phyloP scores from a whole-genome alignment of 1,284 basidiomycete species.

The Leccinum pallidistipes region DNA sequence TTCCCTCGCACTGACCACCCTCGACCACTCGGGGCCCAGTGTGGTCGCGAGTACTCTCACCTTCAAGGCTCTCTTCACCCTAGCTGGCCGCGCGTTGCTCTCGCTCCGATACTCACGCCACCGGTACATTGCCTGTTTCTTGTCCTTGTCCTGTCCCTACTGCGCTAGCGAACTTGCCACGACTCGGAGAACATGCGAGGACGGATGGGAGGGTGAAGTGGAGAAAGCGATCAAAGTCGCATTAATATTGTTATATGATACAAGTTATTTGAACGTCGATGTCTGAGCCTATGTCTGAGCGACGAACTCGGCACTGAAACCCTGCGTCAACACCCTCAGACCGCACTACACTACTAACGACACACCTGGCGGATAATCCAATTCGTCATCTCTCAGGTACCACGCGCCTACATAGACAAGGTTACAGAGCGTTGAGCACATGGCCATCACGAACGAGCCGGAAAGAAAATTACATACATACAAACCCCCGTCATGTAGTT shows the following conservation, averaged over 20 bases:
- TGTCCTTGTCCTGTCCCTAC: no score
- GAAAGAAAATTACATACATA: constrained; percentile 33
- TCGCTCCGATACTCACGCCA: background rate
- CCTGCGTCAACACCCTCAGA: background rate
- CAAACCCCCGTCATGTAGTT: constrained; percentile 46
- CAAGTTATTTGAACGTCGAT: no score
- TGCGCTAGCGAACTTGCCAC: no score
- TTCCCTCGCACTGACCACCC: no score
- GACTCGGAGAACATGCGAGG: no score
- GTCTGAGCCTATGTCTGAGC: background rate
- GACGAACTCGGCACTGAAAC: background rate
- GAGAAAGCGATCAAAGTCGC: no score
- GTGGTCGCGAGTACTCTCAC: background rate
- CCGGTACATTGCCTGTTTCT: no score
- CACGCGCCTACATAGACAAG: constrained; percentile 41
- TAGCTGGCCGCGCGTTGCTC: background rate
- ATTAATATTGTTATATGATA: no score
- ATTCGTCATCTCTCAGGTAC: constrained; percentile 45
- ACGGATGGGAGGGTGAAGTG: no score
- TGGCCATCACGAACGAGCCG: background rate
- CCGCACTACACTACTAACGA: background rate
- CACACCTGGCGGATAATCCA: constrained; percentile 35
- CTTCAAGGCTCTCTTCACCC: background rate
- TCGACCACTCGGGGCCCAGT: background rate
- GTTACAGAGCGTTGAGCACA: background rate